These are phyloP conservation scores for Sporothrix curviconia DNA, from an alignment of 2,329 filamentous ascomycete genomes.

Conservation along the genomic window DNA sequence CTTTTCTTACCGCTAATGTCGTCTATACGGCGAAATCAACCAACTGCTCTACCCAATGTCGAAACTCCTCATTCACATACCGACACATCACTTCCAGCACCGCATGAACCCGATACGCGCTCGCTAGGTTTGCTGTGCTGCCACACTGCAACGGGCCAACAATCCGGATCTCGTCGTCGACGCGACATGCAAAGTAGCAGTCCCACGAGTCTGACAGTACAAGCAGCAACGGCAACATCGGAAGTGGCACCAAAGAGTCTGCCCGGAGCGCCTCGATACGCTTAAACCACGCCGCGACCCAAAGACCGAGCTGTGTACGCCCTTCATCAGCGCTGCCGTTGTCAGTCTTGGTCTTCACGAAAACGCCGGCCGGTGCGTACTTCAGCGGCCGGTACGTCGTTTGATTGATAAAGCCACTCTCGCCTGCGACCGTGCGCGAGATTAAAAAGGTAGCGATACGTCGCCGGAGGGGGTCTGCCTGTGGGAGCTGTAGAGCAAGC, in stretches of 20 bases:
- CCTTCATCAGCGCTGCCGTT: conserved; percentile 2
- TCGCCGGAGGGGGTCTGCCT: neutral
- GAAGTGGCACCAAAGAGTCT: neutral
- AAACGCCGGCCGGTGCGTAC: too few species aligned
- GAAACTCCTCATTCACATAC: conserved; percentile 3
- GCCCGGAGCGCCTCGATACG: conserved; percentile 3
- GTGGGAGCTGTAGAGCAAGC: conserved; percentile 1
- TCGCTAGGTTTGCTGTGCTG: conserved; percentile 4
- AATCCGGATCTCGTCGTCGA: conserved; percentile 7
- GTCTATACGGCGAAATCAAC: too few species aligned
- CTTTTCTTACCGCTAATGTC: too few species aligned
- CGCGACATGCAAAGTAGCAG: conserved; percentile 6
- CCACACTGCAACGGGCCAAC: conserved; percentile 3
- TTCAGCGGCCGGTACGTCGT: too few species aligned
- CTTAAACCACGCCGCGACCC: conserved; percentile 4
- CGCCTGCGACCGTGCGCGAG: too few species aligned
- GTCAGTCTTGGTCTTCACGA: neutral
- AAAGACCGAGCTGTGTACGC: neutral
- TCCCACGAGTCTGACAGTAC: conserved; percentile 3
- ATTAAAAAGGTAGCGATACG: too few species aligned
- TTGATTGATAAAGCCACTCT: too few species aligned
- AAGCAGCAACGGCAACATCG: neutral
- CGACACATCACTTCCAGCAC: conserved; percentile 3
- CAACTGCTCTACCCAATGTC: conserved; percentile 1
- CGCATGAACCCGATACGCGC: neutral